These are phyloP conservation scores for Globisporangium barbulae DNA, from an alignment of 352 stramenopile genomes.

Conservation along the genomic window DNA sequence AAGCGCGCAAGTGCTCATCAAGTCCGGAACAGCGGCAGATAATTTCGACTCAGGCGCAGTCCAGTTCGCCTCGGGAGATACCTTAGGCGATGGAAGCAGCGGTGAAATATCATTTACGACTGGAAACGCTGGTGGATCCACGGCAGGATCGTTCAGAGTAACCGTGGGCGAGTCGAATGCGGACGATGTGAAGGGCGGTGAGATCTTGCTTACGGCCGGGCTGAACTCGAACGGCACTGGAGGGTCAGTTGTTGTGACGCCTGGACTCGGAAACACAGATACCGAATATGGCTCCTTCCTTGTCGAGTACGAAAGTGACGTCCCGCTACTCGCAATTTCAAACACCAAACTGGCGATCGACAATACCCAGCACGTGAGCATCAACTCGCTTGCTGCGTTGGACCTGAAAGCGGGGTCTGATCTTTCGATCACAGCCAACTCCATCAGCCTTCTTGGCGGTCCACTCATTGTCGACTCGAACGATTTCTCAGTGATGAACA, in stretches of 20 bases:
- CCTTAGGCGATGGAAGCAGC: slow-evolving; percentile 29
- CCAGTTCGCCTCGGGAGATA: slow-evolving; percentile 25
- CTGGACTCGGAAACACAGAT: slow-evolving; percentile 27
- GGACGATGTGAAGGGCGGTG: slow-evolving; percentile 19
- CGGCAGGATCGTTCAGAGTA: slow-evolving; percentile 35
- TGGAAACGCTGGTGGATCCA: slow-evolving; percentile 23
- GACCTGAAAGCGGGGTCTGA: slow-evolving; percentile 26
- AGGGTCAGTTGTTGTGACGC: slow-evolving; percentile 38
- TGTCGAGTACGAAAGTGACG: slow-evolving; percentile 32
- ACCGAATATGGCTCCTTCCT: slow-evolving; percentile 30
- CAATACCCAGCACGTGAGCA: slow-evolving; percentile 28
- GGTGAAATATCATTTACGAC: slow-evolving; percentile 37
- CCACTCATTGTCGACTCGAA: slow-evolving; percentile 24
- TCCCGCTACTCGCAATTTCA: slow-evolving; percentile 28
- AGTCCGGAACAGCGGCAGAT: slow-evolving; percentile 19
- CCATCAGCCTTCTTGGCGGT: slow-evolving; percentile 26
- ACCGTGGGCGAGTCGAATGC: slow-evolving; percentile 31
- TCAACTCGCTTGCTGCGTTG: slow-evolving; percentile 29
- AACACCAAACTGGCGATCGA: slow-evolving; percentile 31
- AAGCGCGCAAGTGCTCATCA: slow-evolving; percentile 20
- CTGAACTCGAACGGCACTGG: slow-evolving; percentile 29
- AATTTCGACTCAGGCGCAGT: slow-evolving; percentile 31
- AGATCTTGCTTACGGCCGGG: slow-evolving; percentile 35
- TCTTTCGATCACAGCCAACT: slow-evolving; percentile 30
- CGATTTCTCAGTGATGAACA: slow-evolving; percentile 25